Percentiles rank a stretch among this genome's conserved stretches.
These are phyloP conservation scores for Magnusiomyces tetraspermus DNA, from an alignment of 1,139 yeast genomes.

Conservation along the genomic window DNA sequence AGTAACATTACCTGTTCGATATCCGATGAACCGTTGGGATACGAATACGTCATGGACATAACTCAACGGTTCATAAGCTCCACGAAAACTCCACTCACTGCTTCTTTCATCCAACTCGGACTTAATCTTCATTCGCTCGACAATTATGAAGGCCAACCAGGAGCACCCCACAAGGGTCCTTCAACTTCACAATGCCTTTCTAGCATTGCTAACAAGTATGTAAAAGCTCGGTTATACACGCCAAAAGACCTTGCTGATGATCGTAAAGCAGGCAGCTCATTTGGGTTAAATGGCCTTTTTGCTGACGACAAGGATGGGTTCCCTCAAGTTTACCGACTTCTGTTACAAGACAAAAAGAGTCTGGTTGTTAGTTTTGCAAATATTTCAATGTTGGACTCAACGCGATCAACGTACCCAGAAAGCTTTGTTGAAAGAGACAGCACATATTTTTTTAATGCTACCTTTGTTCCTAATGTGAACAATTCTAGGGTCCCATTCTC, in stretches of 20 bases:
- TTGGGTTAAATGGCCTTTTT: slow-evolving; percentile 17
- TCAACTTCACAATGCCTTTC: slow-evolving; percentile 1
- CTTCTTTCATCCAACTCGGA: slow-evolving; percentile 29
- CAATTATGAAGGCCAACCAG: background rate
- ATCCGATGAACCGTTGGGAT: background rate
- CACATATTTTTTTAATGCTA: slow-evolving; percentile 2
- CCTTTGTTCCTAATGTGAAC: too few relatives aligned
- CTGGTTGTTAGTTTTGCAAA: slow-evolving; percentile 25
- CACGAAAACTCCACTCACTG: slow-evolving; percentile 7
- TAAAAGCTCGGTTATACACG: slow-evolving; percentile 29
- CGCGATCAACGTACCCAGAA: background rate
- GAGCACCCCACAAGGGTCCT: background rate
- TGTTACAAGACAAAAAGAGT: slow-evolving; percentile 39
- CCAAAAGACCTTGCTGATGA: slow-evolving; percentile 29
- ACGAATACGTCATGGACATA: background rate
- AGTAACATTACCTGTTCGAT: background rate
- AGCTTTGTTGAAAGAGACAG: background rate
- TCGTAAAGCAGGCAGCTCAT: slow-evolving; percentile 20
- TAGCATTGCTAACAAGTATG: slow-evolving; percentile 4
- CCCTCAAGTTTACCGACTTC: slow-evolving; percentile 40
- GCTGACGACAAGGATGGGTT: slow-evolving; percentile 22
- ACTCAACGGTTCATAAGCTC: slow-evolving; percentile 5
- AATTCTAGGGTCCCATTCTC: background rate
- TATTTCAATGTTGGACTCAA: background rate
- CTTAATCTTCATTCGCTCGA: slow-evolving; percentile 11